A percentile compares a stretch with the other conserved stretches of the same genome.
These are phyloP conservation scores for Amaranthus hypochondriacus DNA, from an alignment of 148 eudicot species.

Conservation along the genomic window DNA sequence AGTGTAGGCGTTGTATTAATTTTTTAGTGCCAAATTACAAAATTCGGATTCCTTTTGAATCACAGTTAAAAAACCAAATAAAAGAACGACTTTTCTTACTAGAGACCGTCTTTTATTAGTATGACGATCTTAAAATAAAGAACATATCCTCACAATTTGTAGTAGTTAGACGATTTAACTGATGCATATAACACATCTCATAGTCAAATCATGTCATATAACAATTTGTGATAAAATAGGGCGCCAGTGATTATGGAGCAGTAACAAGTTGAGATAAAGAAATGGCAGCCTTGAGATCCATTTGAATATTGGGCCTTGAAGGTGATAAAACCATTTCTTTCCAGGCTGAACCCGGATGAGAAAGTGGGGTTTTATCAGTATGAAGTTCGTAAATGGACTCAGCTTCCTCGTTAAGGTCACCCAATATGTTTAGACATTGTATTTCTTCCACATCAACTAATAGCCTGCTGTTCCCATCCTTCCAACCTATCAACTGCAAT, in stretches of 20 bases:
- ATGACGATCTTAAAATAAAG: no score
- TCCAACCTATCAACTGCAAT: slow-evolving; percentile 86
- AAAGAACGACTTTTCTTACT: no score
- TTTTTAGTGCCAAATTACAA: no score
- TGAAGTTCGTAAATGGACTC: slow-evolving; percentile 69
- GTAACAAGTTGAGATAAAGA: slow-evolving; percentile 31
- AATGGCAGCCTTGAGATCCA: slow-evolving; percentile 44
- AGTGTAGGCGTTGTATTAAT: no score
- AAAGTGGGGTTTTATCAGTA: slow-evolving; percentile 22
- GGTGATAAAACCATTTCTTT: slow-evolving; percentile 50
- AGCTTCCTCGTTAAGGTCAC: slow-evolving; percentile 65
- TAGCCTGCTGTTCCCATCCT: slow-evolving; percentile 58
- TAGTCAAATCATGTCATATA: no score
- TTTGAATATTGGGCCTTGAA: slow-evolving; percentile 42
- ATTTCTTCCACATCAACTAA: slow-evolving; percentile 64
- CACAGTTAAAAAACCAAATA: no score
- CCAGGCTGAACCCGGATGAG: slow-evolving; percentile 57
- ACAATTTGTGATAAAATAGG: no score
- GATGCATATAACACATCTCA: no score
- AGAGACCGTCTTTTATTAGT: no score
- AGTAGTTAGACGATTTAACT: no score
- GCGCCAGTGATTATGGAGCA: background rate
- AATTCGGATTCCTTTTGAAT: no score
- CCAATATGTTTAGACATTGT: slow-evolving; percentile 36
- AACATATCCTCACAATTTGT: no score